Percentiles rank a stretch among this genome's conserved stretches.
Conservation (phyloP, 306 rosid genomes). For the Prunus salicina region DNA sequence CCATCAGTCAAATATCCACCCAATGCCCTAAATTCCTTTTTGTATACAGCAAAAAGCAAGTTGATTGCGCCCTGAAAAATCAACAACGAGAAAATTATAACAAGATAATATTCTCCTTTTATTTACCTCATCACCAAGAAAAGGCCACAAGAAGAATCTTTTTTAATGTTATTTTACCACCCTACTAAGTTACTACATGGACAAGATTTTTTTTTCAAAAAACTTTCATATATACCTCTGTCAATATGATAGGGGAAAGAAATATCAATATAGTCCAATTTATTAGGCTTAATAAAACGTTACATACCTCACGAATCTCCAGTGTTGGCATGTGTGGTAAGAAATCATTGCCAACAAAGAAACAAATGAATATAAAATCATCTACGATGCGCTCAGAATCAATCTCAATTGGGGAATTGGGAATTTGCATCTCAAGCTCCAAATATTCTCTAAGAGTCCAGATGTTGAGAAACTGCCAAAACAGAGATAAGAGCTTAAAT, state of each 20-base stretch:
- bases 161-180: neutral
- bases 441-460: conserved; percentile 96
- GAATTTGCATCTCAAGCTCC: conserved; percentile 78
- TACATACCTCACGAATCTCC: conserved; percentile 91
- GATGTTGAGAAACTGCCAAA: conserved; percentile 78
- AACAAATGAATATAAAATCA: conserved; percentile 94
- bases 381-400: conserved; percentile 86
- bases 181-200: neutral
- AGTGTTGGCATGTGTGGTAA: conserved; percentile 97
- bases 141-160: neutral
- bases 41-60: conserved; percentile 87
- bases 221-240: neutral
- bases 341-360: conserved; percentile 96
- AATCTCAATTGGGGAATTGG: conserved; percentile 64
- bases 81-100: conserved; percentile 8
- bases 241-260: neutral
- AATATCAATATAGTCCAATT: neutral
- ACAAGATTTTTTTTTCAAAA: neutral
- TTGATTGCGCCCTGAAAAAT: conserved; percentile 84
- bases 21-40: conserved; percentile 64
- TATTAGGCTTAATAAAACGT: neutral
- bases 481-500: neutral
- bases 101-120: neutral
- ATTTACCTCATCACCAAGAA: neutral
- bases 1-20: conserved; percentile 93